These are phyloP conservation scores for Aureobasidium sp. DNA, from an alignment of 2,329 filamentous ascomycete genomes.

Conservation along the genomic window DNA sequence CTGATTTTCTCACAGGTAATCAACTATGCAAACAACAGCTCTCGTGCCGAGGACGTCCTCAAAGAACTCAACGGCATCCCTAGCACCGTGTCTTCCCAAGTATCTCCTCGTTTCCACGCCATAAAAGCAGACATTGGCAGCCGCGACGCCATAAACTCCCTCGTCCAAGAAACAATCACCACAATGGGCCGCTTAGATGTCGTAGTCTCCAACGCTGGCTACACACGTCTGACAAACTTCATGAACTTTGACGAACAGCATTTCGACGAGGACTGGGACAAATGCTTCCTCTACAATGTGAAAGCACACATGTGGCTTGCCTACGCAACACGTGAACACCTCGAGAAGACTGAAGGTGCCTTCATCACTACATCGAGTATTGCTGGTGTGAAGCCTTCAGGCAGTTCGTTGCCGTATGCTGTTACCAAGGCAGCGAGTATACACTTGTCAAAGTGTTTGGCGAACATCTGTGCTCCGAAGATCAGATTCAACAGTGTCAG, in stretches of 20 bases:
- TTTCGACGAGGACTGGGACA: conserved; percentile 52
- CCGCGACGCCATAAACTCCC: conserved; percentile 32
- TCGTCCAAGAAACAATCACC: conserved; percentile 36
- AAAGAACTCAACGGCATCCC: conserved; percentile 30
- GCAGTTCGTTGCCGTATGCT: conserved; percentile 45
- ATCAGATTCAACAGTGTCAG: conserved; percentile 53
- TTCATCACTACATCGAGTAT: conserved; percentile 59
- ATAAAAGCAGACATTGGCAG: conserved; percentile 40
- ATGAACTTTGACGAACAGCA: conserved; percentile 44
- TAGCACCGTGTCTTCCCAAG: conserved; percentile 16
- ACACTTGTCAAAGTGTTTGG: conserved; percentile 49
- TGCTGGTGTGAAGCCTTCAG: conserved; percentile 55
- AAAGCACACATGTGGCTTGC: conserved; percentile 55
- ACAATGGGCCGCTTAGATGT: conserved; percentile 41
- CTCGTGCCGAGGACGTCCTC: conserved; percentile 32
- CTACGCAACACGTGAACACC: conserved; percentile 44
- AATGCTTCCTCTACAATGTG: conserved; percentile 53
- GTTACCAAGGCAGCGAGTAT: conserved; percentile 34
- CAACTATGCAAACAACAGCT: conserved; percentile 39
- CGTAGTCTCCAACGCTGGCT: conserved; percentile 34
- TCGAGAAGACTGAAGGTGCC: conserved; percentile 49
- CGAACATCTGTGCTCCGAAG: conserved; percentile 44
- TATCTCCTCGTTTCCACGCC: conserved; percentile 32
- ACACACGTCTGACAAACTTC: conserved; percentile 35
- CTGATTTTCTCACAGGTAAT: not conserved